Evolutionary conservation across 208 protist species (phyloP), one percentile per base, ranked within the genome.

Genomic region (Angomonas deanei): DNA sequence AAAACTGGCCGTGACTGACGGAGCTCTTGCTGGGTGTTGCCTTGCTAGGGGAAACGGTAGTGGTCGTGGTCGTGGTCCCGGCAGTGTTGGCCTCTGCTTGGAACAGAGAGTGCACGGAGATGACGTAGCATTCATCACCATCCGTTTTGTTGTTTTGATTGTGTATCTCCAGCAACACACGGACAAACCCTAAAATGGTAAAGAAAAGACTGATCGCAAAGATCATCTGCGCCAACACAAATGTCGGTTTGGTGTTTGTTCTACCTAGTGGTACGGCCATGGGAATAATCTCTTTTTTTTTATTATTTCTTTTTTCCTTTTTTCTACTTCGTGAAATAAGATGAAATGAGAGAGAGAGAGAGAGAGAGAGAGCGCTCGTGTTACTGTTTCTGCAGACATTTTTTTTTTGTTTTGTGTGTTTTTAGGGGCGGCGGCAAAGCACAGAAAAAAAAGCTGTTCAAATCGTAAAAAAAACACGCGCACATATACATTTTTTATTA

Each of bases 171-270:
- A 63, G 56, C n/a, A 55, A 3, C 0, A 56, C 24, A 3, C 38
- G 56, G 23, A 69, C 31, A 46, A 63, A n/a, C 1, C 64, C 53
- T 1, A 69, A 42, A 17, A 73, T 13, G 13, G 80, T 33, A 58
- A 75, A 77, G 42, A 80, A 84, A 0, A 57, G 23, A 57, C 69
- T 80, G n/a, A 60, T 38, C 19, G 55, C 56, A 62, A 78, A 63
- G n/a, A 78, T 13, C 47, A 84, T 75, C 59, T 84, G 78, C 17
- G 72, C 36, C 36, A 78, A 50, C 0, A 84, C 42, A 68, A 78
- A 84, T 1, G 69, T 11, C 15, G 42, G 42, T 19, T 50, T 50
- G 17, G 42, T 50, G 15, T 50, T 50, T 3, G 42, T 50, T 50
- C 42, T 10, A 50, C 42, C 42, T 50, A 50, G 19, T 19, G 17